Evolutionary conservation across 139 green algal genomes (phyloP), one percentile per base, ranked within the genome.

Genomic region (Haematococcus lacustris): DNA sequence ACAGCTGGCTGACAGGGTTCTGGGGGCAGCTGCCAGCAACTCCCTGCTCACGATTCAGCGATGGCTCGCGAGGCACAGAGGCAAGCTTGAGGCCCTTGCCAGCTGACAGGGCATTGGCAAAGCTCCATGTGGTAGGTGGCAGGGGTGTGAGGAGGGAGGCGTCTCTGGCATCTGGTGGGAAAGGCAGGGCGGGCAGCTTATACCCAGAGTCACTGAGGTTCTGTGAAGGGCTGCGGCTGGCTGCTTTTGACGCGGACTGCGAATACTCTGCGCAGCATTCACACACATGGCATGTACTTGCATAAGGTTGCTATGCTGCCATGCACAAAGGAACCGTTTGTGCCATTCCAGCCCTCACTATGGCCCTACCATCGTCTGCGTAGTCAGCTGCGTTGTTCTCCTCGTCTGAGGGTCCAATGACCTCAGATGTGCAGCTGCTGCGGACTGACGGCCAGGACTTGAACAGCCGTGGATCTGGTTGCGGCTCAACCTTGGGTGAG

Each of bases 391-490:
- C 71, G 30, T 34, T 70, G 50, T 73, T 69, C 60, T 83, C 78
- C 32, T 80, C 78, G n/a, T 83, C 78, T 28, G 65, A 75, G 1
- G 61, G 67, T 3, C 70, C 78, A 33, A 72, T 38, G 0, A 76
- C 67, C 70, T 77, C 71, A 13, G 67, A 78, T 0, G 78, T 77
- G 71, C 66, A 83, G 59, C 73, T 80, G 76, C 79, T 87, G n/a
- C 81, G 76, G 6, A 79, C 74, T n/a, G 78, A 85, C 2, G 82
- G 73, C 82, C 82, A 87, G 0, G 82, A 85, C 1, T 69, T 79
- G 40, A 87, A 80, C 2, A 76, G 70, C 1, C 26, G 53, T 7
- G 53, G 53, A 28, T 63, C 26, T 6, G 53, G 33, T 28, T 63
- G 53, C 26, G 71, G 51, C n/a, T 60, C 71, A 59, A 50, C 66